phyloP scores from a whole-genome alignment of 345 rosid genomes.

The Trapa bicornis region DNA sequence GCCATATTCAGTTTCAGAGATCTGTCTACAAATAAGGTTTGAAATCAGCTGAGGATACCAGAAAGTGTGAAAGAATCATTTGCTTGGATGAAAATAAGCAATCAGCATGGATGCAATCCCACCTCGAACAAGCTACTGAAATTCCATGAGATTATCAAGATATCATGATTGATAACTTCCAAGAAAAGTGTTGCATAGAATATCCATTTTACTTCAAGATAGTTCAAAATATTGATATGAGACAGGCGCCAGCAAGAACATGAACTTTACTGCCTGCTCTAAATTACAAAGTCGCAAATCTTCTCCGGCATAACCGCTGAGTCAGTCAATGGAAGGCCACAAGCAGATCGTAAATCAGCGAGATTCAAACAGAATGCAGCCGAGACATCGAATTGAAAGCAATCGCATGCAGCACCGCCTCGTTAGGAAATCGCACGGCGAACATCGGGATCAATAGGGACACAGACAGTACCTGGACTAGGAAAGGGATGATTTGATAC shows the following conservation, averaged over 20 bases:
- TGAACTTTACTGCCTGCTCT: too few species aligned
- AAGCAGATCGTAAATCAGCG: background rate
- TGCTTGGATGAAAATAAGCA: background rate
- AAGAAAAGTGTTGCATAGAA: background rate
- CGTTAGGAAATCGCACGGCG: background rate
- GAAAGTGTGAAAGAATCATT: background rate
- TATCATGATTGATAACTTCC: too few species aligned
- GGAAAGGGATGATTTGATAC: background rate
- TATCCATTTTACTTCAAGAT: background rate
- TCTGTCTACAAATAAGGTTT: conserved; percentile 6
- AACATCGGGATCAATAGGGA: background rate
- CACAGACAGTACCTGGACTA: background rate
- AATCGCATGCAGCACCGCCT: background rate
- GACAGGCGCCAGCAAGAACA: too few species aligned
- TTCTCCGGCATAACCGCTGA: background rate
- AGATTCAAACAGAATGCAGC: background rate
- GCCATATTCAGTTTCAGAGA: conserved; percentile 36
- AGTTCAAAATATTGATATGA: too few species aligned
- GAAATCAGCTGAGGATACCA: background rate
- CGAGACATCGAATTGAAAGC: background rate
- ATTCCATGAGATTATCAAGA: too few species aligned
- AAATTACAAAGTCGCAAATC: background rate
- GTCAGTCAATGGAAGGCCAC: background rate
- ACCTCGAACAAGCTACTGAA: too few species aligned
- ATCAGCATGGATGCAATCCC: too few species aligned